Percentiles rank a stretch among this genome's conserved stretches.
Conservation (phyloP, 768 basidiomycete species). For the Lyophyllum decastes region DNA sequence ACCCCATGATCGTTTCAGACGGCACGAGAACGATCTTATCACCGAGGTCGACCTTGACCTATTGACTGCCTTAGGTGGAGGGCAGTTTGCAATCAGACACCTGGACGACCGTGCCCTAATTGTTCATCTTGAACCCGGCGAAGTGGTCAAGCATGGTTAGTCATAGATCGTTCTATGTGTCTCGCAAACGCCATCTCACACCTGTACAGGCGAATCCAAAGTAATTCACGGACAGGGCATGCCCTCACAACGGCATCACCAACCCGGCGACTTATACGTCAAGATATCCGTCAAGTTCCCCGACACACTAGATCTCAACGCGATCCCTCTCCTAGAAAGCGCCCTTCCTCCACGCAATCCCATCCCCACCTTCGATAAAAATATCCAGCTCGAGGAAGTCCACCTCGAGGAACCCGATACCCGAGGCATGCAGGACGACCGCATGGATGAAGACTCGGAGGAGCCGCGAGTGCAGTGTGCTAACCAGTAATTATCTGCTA, state of each 20-base stretch:
- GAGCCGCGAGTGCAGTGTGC: slow-evolving; percentile 96
- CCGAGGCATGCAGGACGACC: slow-evolving; percentile 65
- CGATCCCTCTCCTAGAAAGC: slow-evolving; percentile 74
- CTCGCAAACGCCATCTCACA: not conserved
- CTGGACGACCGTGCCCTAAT: slow-evolving; percentile 89
- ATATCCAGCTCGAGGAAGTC: slow-evolving; percentile 78
- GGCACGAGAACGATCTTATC: slow-evolving; percentile 86
- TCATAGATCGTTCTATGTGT: slow-evolving; percentile 6
- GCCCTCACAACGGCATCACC: slow-evolving; percentile 98
- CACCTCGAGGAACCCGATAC: slow-evolving; percentile 79
- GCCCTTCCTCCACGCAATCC: slow-evolving; percentile 82
- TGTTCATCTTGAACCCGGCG: slow-evolving; percentile 84
- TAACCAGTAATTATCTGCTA: slow-evolving; percentile 61
- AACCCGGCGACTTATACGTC: slow-evolving; percentile 91
- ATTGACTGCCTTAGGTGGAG: slow-evolving; percentile 91
- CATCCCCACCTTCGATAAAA: slow-evolving; percentile 67
- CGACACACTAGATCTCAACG: slow-evolving; percentile 66
- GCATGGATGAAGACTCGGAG: slow-evolving; percentile 94
- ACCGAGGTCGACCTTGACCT: slow-evolving; percentile 91
- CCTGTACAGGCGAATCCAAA: slow-evolving; percentile 73
- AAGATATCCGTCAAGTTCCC: slow-evolving; percentile 90
- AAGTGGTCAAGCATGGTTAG: slow-evolving; percentile 91
- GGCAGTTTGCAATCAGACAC: slow-evolving; percentile 87
- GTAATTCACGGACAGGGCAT: slow-evolving; percentile 95
- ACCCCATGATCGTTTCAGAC: slow-evolving; percentile 84